phyloP scores from a whole-genome alignment of 441 rosid genomes.

The Gossypium schwendimanii region DNA sequence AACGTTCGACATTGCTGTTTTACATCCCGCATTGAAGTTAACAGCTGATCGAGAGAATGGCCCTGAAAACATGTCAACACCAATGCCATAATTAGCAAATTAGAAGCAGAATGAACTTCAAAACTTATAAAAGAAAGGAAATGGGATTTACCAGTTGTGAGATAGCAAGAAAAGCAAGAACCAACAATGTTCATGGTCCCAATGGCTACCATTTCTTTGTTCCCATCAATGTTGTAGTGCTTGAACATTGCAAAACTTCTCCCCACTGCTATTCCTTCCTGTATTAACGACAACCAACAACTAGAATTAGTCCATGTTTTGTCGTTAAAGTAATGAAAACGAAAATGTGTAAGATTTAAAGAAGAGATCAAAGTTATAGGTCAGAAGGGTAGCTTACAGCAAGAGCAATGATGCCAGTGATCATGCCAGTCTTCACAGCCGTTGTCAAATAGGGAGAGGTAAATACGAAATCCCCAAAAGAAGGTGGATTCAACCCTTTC shows the following conservation, averaged over 20 bases:
- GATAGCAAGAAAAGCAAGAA: conserved; percentile 89
- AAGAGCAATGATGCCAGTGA: conserved; percentile 86
- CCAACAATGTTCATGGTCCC: conserved; percentile 93
- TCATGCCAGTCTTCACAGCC: conserved; percentile 68
- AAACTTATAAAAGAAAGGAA: not conserved
- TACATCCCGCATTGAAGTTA: conserved; percentile 95
- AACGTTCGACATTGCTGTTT: conserved; percentile 80
- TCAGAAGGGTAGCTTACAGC: conserved; percentile 45
- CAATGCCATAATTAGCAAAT: not conserved
- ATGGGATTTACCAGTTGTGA: conserved; percentile 58
- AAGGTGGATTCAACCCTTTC: conserved; percentile 81
- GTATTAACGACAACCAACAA: not conserved
- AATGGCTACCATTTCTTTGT: conserved; percentile 96
- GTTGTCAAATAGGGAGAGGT: conserved; percentile 50
- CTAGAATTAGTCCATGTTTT: not conserved
- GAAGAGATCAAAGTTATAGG: not conserved
- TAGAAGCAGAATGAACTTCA: not conserved
- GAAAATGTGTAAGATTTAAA: not conserved
- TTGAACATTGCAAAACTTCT: conserved; percentile 93
- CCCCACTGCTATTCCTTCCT: conserved; percentile 99
- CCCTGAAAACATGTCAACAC: conserved; percentile 34
- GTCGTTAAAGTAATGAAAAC: not conserved
- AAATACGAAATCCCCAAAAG: conserved; percentile 58
- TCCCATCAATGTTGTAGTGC: conserved; percentile 88
- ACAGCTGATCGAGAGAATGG: conserved; percentile 95